A percentile compares a stretch with the other conserved stretches of the same genome.
phyloP scores from a whole-genome alignment of 2,329 filamentous ascomycete genomes.

The Sclerotinia sclerotiorum region DNA sequence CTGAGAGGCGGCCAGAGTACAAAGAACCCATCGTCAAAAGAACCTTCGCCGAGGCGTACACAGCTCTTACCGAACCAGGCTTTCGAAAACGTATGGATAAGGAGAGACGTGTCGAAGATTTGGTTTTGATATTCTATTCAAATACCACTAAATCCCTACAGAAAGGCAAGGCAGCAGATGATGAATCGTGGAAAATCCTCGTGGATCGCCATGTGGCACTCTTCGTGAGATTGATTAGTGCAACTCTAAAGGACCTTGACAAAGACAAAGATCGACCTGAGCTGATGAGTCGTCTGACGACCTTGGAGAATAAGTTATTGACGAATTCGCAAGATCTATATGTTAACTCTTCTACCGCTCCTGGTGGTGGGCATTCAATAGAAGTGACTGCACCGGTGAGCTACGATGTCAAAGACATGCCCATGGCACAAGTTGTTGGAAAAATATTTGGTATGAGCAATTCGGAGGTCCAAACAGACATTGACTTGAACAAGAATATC shows the following conservation, averaged over 20 bases:
- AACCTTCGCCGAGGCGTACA: constrained; percentile 92
- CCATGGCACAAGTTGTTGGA: constrained; percentile 82
- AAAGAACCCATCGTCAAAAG: constrained; percentile 88
- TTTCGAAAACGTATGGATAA: constrained; percentile 93
- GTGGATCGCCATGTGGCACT: constrained; percentile 93
- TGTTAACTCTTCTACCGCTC: constrained; percentile 58
- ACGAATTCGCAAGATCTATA: constrained; percentile 90
- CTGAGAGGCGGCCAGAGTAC: constrained; percentile 82
- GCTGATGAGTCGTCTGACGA: constrained; percentile 72
- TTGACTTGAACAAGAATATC: constrained; percentile 73
- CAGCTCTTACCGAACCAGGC: constrained; percentile 82
- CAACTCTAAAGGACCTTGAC: constrained; percentile 78
- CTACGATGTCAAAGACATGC: constrained; percentile 97
- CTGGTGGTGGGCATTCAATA: constrained; percentile 60
- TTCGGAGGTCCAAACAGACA: constrained; percentile 80
- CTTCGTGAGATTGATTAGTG: constrained; percentile 83
- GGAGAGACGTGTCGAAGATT: constrained; percentile 86
- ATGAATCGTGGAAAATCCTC: constrained; percentile 87
- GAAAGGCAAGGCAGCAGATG: constrained; percentile 71
- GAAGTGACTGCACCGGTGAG: constrained; percentile 82
- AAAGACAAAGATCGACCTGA: constrained; percentile 85
- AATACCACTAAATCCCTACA: constrained; percentile 88
- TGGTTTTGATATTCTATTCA: constrained; percentile 95
- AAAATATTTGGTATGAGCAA: constrained; percentile 80
- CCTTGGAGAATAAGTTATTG: constrained; percentile 88